These are phyloP conservation scores for Colletotrichum sp. DNA, from an alignment of 2,329 filamentous ascomycete species.

Conservation along the genomic window DNA sequence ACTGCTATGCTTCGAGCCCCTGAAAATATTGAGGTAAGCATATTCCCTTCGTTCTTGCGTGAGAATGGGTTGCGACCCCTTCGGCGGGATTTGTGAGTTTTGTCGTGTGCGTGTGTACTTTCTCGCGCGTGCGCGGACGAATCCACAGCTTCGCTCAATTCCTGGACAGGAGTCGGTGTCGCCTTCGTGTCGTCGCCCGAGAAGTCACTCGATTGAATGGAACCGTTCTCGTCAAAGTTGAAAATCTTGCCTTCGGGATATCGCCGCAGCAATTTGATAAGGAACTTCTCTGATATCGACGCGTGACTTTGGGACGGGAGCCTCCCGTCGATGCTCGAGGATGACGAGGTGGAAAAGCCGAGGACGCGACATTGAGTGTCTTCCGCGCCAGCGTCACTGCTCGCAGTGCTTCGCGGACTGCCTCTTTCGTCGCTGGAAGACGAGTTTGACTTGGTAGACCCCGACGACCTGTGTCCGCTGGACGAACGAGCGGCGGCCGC, in stretches of 20 bases:
- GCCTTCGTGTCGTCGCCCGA: slow-evolving; percentile 23
- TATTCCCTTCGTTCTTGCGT: slow-evolving; percentile 28
- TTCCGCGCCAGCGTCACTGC: neutral
- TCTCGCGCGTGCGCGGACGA: neutral
- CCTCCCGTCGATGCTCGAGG: slow-evolving; percentile 33
- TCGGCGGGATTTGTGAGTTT: neutral
- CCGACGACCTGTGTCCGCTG: neutral
- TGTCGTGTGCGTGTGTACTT: too few species aligned
- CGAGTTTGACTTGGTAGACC: neutral
- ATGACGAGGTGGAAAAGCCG: slow-evolving; percentile 40
- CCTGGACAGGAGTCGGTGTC: rapidly evolving
- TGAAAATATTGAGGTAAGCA: slow-evolving; percentile 41
- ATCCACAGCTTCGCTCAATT: neutral
- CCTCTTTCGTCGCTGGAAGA: slow-evolving; percentile 24
- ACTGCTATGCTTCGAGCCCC: slow-evolving; percentile 50
- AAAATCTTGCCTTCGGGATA: slow-evolving; percentile 54
- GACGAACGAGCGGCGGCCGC: neutral
- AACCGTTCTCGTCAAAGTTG: slow-evolving; percentile 43
- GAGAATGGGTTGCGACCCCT: neutral
- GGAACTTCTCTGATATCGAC: slow-evolving; percentile 40
- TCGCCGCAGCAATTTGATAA: slow-evolving; percentile 43
- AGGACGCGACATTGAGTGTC: slow-evolving; percentile 33
- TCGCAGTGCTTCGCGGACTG: neutral
- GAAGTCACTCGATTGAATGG: slow-evolving; percentile 33
- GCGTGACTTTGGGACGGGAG: slow-evolving; percentile 22